Evolutionary conservation across 768 basidiomycete species (phyloP), one percentile per base, ranked within the genome.

Genomic region (Pleurotus pulmonarius): DNA sequence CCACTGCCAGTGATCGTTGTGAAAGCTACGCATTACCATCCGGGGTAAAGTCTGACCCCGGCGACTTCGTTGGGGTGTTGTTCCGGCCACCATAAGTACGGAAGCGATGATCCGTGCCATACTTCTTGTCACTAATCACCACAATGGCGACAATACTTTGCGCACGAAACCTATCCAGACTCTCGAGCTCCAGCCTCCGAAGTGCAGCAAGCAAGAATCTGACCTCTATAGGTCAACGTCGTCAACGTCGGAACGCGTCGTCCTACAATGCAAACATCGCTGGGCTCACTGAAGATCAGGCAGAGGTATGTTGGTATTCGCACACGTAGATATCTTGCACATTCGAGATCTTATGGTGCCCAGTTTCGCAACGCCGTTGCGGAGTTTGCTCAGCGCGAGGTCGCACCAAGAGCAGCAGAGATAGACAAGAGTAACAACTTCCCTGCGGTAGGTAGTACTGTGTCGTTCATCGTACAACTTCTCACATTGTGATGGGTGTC

Each of bases 381-480:
- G 20, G 83, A 88, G 48, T 98, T 97, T 63, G 87, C 92, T 2
- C 76, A 88, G 70, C 83, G 83, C 60, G 94, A 95, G 69, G 74
- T 97, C 43, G 89, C 92, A 1, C 94, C 94, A 3, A 74, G 88
- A 59, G 94, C 94, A 7, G 88, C 82, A 56, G 87, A 92, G 61
- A 87, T 94, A 45, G 95, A 98, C 74, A 85, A 78, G 71, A 86
- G 80, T 24, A 96, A 97, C 70, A 86, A 76, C 51, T 91, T 90
- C 61, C 94, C 94, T 16, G 63, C 71, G 58, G 92, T 93, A 65
- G 60, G 82, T 59, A 5, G 41, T 15, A 37, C 25, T 51, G 7
- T 49, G 16, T 40, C 43, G 18, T 12, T 16, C 24, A 26, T 4
- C 29, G 11, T 34, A 34, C 29, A 34, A 34, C 9, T 11, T 34